Percentiles rank a stretch among this genome's conserved stretches.
These are phyloP conservation scores for Linnemannia hyalina DNA, from an alignment of 192 early-diverging fungal species.

Conservation along the genomic window DNA sequence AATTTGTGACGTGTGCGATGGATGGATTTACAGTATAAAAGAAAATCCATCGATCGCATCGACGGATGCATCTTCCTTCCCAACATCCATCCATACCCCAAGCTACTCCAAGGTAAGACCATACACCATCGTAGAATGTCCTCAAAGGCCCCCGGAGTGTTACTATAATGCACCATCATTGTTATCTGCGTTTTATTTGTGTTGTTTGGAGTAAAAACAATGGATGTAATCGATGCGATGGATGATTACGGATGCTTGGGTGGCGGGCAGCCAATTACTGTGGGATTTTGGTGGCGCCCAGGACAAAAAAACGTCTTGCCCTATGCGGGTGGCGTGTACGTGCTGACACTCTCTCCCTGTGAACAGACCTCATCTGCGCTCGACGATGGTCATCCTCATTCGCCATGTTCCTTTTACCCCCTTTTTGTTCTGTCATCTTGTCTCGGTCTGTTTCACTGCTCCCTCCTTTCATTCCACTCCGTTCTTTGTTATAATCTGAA, in stretches of 20 bases:
- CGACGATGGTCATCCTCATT: neutral
- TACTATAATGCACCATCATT: neutral
- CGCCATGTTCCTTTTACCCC: neutral
- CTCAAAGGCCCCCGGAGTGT: neutral
- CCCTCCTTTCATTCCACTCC: neutral
- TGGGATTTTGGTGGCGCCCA: neutral
- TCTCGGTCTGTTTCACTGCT: neutral
- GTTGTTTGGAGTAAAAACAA: neutral
- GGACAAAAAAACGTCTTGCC: neutral
- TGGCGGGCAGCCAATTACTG: neutral
- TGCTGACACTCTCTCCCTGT: neutral
- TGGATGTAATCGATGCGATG: neutral
- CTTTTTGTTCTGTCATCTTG: neutral
- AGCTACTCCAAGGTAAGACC: neutral
- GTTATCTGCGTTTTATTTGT: neutral
- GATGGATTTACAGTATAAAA: neutral
- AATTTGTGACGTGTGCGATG: conserved; percentile 1
- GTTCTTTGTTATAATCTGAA: neutral
- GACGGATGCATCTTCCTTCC: conserved; percentile 3
- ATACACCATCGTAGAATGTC: neutral
- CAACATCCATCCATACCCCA: neutral
- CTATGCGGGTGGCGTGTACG: neutral
- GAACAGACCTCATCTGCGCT: conserved; percentile 1
- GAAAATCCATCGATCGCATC: conserved; percentile 31
- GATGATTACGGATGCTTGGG: neutral